These are phyloP conservation scores for Debaryomyces sp. DNA, from an alignment of 1,139 yeast genomes.

Conservation along the genomic window DNA sequence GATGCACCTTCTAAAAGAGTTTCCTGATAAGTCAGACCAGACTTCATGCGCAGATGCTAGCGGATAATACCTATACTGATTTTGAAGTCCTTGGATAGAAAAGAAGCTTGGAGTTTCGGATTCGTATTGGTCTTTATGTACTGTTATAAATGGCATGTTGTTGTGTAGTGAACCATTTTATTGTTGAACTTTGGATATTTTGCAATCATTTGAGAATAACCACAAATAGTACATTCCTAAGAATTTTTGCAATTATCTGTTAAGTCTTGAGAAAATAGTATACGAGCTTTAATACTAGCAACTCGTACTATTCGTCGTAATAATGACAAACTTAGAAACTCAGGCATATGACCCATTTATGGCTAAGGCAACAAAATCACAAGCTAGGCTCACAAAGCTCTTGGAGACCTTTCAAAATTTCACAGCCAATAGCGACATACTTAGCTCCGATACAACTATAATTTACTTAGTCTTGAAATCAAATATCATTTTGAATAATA, in stretches of 20 bases:
- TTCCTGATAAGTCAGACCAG: not conserved
- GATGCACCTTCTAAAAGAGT: conserved; percentile 1
- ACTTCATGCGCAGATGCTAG: conserved; percentile 1
- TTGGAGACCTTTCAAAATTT: conserved; percentile 3
- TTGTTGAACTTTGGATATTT: not conserved
- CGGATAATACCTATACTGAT: conserved; percentile 1
- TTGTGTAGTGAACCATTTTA: not conserved
- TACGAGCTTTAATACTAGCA: not conserved
- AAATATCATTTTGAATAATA: conserved; percentile 14
- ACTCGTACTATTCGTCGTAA: no score
- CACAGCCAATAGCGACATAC: conserved; percentile 2
- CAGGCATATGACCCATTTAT: conserved; percentile 2
- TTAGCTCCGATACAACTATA: conserved; percentile 16
- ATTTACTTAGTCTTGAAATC: conserved; percentile 19
- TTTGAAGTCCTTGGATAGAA: not conserved
- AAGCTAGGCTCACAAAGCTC: not conserved
- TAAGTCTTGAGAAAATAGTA: not conserved
- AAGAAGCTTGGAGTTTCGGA: not conserved
- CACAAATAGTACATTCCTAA: not conserved
- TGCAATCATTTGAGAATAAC: conserved; percentile 2
- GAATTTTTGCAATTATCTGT: not conserved
- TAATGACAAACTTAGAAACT: not conserved
- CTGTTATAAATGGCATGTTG: not conserved
- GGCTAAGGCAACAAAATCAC: conserved; percentile 1
- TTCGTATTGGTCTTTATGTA: not conserved